Conservation (phyloP, 192 early-diverging fungal genomes). For the Dissophora globulifera region DNA sequence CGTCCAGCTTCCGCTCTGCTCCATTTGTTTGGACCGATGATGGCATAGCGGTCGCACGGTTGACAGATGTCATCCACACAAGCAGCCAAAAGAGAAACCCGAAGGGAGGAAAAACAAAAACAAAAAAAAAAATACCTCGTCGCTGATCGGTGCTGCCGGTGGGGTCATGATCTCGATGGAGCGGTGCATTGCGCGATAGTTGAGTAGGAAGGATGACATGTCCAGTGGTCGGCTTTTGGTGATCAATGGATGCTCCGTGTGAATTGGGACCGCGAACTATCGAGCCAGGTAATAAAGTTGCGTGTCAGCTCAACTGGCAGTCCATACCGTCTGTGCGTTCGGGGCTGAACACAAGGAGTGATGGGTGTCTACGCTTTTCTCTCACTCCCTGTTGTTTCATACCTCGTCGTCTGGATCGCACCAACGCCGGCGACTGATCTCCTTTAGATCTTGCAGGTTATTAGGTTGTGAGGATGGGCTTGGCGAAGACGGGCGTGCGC, state of each 20-base stretch:
- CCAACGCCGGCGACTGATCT: constrained; percentile 12
- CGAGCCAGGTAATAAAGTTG: neutral
- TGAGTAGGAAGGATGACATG: constrained; percentile 42
- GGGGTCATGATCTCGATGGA: constrained; percentile 51
- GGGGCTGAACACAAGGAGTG: too few relatives aligned
- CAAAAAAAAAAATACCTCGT: constrained; percentile 13
- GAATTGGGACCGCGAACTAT: constrained; percentile 46
- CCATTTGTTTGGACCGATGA: too few relatives aligned
- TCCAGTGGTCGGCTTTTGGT: constrained; percentile 27
- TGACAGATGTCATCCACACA: too few relatives aligned
- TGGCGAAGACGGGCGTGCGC: constrained; percentile 1
- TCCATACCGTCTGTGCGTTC: too few relatives aligned
- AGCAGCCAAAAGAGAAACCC: too few relatives aligned
- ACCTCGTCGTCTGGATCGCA: constrained; percentile 21
- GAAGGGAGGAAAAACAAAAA: neutral
- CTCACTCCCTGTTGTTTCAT: neutral
- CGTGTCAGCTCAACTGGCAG: too few relatives aligned
- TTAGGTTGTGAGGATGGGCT: neutral
- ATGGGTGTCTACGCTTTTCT: neutral
- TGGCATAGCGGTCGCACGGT: too few relatives aligned
- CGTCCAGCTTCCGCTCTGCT: neutral
- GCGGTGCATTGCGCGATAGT: constrained; percentile 42
- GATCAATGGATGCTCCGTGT: constrained; percentile 46
- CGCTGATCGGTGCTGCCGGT: neutral
- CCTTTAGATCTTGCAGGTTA: constrained; percentile 5